phyloP scores from a whole-genome alignment of 1,139 yeast species.

The Suhomyces terraborum region DNA sequence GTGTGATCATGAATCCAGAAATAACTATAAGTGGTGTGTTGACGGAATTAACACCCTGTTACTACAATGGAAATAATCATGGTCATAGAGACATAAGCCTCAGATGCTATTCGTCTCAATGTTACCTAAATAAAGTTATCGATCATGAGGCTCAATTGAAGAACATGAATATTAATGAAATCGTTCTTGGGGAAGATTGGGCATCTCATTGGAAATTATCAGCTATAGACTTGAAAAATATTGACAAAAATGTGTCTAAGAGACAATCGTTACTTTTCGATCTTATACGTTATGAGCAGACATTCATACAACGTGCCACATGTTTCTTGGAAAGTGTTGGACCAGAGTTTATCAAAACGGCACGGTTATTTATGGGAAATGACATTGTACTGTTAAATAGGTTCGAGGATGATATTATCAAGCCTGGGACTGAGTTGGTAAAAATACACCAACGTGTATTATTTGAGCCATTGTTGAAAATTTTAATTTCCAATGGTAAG shows the following conservation, averaged over 20 bases:
- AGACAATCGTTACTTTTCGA: slow-evolving; percentile 81
- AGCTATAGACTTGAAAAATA: slow-evolving; percentile 54
- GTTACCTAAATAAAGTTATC: slow-evolving; percentile 39
- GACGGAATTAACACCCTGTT: slow-evolving; percentile 41
- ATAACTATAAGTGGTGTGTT: slow-evolving; percentile 39
- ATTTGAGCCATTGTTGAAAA: slow-evolving; percentile 51
- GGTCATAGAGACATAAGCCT: slow-evolving; percentile 19
- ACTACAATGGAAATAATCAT: slow-evolving; percentile 36
- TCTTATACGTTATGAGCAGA: slow-evolving; percentile 70
- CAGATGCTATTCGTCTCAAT: slow-evolving; percentile 43
- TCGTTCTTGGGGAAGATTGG: slow-evolving; percentile 61
- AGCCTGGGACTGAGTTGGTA: slow-evolving; percentile 62
- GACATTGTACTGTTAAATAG: slow-evolving; percentile 39
- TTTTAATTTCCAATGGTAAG: slow-evolving; percentile 59
- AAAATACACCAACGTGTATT: slow-evolving; percentile 58
- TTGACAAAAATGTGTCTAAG: slow-evolving; percentile 58
- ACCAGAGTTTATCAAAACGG: slow-evolving; percentile 49
- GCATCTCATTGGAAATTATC: slow-evolving; percentile 72
- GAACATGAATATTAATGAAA: slow-evolving; percentile 38
- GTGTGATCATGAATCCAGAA: slow-evolving; percentile 26
- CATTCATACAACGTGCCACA: slow-evolving; percentile 68
- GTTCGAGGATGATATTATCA: slow-evolving; percentile 63
- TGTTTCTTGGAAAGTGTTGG: slow-evolving; percentile 58
- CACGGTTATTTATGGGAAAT: slow-evolving; percentile 44
- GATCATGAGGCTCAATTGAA: slow-evolving; percentile 38